Evolutionary conservation across 1,284 basidiomycete genomes (phyloP).

Genomic region (Ustilago trichophora): DNA sequence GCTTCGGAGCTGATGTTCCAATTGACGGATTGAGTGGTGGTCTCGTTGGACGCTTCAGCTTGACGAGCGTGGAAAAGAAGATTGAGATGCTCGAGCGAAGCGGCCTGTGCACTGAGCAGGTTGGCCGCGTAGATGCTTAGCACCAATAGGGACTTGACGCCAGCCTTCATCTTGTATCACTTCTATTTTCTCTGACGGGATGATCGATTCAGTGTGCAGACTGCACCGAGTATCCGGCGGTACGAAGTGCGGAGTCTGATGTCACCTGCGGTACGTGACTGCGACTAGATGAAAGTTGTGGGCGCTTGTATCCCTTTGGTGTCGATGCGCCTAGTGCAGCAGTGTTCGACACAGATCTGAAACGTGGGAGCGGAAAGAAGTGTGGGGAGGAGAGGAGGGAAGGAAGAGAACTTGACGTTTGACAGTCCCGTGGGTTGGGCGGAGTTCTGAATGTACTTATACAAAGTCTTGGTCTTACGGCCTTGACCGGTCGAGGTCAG

Average conservation of each 20-base stretch:
- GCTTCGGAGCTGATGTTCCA: conserved; percentile 38
- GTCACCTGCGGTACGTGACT: too few species aligned
- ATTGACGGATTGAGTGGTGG: not conserved
- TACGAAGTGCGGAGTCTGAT: not conserved
- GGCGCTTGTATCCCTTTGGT: too few species aligned
- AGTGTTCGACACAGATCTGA: too few species aligned
- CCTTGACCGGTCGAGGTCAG: not conserved
- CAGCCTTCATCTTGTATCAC: conserved; percentile 13
- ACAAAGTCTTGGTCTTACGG: not conserved
- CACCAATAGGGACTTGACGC: conserved; percentile 28
- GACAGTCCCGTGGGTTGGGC: not conserved
- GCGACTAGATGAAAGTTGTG: too few species aligned
- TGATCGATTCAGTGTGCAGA: not conserved
- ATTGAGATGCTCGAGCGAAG: conserved; percentile 28
- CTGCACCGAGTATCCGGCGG: not conserved
- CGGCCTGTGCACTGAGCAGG: conserved; percentile 18
- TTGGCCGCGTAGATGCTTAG: conserved; percentile 35
- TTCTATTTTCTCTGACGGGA: not conserved
- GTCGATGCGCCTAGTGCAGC: too few species aligned
- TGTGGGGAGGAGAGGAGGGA: not conserved
- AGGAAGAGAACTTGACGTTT: not conserved
- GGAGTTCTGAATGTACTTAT: conserved; percentile 24
- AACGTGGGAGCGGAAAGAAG: too few species aligned
- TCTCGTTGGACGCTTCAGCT: conserved; percentile 10
- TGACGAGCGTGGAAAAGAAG: conserved; percentile 20